Conservation (phyloP, 306 rosid species). For the Boehmeria nivea region DNA sequence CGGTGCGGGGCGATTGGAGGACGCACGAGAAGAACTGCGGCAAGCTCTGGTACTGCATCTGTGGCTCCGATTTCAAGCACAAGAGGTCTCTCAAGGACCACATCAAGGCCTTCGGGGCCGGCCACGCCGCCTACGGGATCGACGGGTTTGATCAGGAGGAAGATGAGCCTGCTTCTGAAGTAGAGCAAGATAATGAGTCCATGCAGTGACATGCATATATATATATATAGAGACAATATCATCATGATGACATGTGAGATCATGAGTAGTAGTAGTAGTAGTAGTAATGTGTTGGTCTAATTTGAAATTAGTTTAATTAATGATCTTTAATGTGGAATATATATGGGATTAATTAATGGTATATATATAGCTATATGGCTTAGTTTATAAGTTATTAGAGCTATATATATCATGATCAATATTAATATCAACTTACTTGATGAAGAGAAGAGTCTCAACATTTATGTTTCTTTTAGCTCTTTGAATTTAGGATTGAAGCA, state of each 20-base stretch:
- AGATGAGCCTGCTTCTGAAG: slow-evolving; percentile 94
- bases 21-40: slow-evolving; percentile 98
- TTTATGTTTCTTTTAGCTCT: too few relatives aligned
- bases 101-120: slow-evolving; percentile 82
- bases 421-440: too few relatives aligned
- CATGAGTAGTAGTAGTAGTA: too few relatives aligned
- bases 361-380: slow-evolving; percentile 7
- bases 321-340: neutral
- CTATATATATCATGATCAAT: slow-evolving; percentile 29
- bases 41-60: slow-evolving; percentile 90
- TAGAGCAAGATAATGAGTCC: slow-evolving; percentile 81
- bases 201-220: slow-evolving; percentile 20
- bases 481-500: slow-evolving; percentile 14
- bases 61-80: slow-evolving; percentile 97
- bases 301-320: too few relatives aligned
- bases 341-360: slow-evolving; percentile 4
- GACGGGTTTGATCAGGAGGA: slow-evolving; percentile 71
- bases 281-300: too few relatives aligned
- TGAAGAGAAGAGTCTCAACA: slow-evolving; percentile 22
- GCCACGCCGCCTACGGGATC: slow-evolving; percentile 76
- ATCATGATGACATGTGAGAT: too few relatives aligned
- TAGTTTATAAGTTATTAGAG: neutral
- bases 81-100: slow-evolving; percentile 93
- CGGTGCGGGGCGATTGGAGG: slow-evolving; percentile 95
- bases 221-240: too few relatives aligned